phyloP scores from a whole-genome alignment of 768 basidiomycete genomes.

The Boletus rubropictus region DNA sequence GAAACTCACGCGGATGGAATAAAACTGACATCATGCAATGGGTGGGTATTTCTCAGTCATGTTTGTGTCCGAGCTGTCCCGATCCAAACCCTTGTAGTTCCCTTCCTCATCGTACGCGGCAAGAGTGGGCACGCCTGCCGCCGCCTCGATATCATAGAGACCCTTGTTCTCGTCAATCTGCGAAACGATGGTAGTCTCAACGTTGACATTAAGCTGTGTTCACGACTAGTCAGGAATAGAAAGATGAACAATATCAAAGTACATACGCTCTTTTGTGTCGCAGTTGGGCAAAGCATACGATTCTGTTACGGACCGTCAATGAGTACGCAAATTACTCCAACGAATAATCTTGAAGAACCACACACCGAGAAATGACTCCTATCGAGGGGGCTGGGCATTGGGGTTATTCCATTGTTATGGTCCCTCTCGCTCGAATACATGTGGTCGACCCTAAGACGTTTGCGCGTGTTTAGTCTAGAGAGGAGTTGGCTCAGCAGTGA shows the following conservation, averaged over 20 bases:
- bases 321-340: neutral
- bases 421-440: constrained; percentile 27
- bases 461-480: constrained; percentile 28
- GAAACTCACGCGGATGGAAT: neutral
- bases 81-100: constrained; percentile 10
- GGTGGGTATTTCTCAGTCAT: constrained; percentile 13
- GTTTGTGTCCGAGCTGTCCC: constrained; percentile 15
- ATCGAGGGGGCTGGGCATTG: constrained; percentile 14
- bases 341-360: neutral
- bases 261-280: constrained; percentile 23
- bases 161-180: constrained; percentile 26
- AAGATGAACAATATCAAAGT: neutral
- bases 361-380: constrained; percentile 24
- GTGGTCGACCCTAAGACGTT: constrained; percentile 25
- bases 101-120: constrained; percentile 11
- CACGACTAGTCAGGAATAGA: neutral
- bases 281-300: constrained; percentile 18
- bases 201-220: constrained; percentile 29
- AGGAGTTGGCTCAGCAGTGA: neutral
- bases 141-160: constrained; percentile 21
- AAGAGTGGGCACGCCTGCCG: constrained; percentile 4
- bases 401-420: constrained; percentile 3
- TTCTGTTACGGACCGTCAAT: constrained; percentile 11
- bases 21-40: constrained; percentile 7
- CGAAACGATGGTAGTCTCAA: constrained; percentile 30